Evolutionary conservation across 768 basidiomycete species (phyloP).

Genomic region (Pluteus cervinus): DNA sequence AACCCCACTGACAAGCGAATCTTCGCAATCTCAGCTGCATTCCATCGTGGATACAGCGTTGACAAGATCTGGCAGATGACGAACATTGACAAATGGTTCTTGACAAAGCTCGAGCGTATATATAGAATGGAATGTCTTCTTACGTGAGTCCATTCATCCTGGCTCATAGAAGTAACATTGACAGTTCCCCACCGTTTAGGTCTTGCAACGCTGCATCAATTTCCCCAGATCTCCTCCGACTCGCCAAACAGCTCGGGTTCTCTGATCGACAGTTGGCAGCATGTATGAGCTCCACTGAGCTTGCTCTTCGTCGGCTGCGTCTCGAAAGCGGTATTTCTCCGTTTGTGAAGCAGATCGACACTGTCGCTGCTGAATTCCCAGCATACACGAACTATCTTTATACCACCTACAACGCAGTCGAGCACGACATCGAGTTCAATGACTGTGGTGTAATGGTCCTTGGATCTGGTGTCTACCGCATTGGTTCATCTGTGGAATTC

Average conservation of each 20-base stretch:
- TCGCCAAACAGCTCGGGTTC: conserved; percentile 93
- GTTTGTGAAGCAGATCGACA: conserved; percentile 98
- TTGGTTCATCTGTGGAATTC: conserved; percentile 98
- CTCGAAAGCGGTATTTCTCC: conserved; percentile 80
- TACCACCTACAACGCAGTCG: conserved; percentile 94
- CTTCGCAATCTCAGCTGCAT: conserved; percentile 92
- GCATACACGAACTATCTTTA: conserved; percentile 99
- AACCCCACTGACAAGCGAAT: conserved; percentile 98
- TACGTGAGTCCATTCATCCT: conserved; percentile 43
- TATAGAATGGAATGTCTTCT: conserved; percentile 74
- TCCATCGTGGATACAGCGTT: conserved; percentile 88
- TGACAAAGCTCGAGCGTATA: conserved; percentile 82
- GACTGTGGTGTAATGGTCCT: conserved; percentile 96
- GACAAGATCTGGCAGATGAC: conserved; percentile 98
- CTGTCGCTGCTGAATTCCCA: conserved; percentile 98
- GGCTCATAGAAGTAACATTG: conserved; percentile 1
- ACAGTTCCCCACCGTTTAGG: conserved; percentile 27
- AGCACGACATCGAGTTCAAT: conserved; percentile 85
- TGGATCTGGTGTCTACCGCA: conserved; percentile 97
- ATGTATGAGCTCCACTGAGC: conserved; percentile 84
- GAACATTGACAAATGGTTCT: conserved; percentile 98
- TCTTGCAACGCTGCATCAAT: conserved; percentile 61
- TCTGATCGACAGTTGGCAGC: conserved; percentile 86
- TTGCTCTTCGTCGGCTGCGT: conserved; percentile 86
- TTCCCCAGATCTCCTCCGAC: conserved; percentile 55